A percentile compares a stretch with the other conserved stretches of the same genome.
Conservation (phyloP, 768 basidiomycete genomes). For the Hericium coralloides region DNA sequence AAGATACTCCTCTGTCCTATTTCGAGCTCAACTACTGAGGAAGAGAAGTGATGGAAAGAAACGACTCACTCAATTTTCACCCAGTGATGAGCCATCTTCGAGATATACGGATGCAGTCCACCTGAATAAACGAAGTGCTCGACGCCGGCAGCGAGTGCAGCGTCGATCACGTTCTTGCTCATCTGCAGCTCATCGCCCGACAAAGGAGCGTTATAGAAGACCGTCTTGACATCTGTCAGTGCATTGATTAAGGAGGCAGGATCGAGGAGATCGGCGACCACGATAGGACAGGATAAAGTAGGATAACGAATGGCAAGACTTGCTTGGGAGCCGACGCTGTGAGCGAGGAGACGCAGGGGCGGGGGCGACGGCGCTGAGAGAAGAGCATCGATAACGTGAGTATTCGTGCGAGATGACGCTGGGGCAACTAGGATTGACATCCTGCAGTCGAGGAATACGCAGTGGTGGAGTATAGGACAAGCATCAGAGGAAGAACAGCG, state of each 20-base stretch:
- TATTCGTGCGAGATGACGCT: slow-evolving; percentile 11
- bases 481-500: too few relatives aligned
- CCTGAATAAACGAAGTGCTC: slow-evolving; percentile 12
- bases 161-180: slow-evolving; percentile 13
- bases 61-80: slow-evolving; percentile 9
- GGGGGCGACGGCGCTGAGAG: slow-evolving; percentile 11
- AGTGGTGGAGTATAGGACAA: too few relatives aligned
- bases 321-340: not conserved
- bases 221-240: not conserved
- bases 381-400: slow-evolving; percentile 4
- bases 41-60: too few relatives aligned
- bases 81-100: slow-evolving; percentile 10
- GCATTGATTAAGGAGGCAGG: slow-evolving; percentile 3
- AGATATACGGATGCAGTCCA: slow-evolving; percentile 12
- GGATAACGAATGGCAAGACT: slow-evolving; percentile 1
- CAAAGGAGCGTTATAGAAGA: slow-evolving; percentile 13
- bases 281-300: slow-evolving; percentile 3
- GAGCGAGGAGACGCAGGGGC: slow-evolving; percentile 10
- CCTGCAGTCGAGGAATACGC: too few relatives aligned
- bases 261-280: slow-evolving; percentile 9
- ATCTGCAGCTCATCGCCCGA: slow-evolving; percentile 5
- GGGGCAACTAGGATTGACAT: slow-evolving; percentile 13
- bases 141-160: slow-evolving; percentile 11
- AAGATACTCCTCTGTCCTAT: slow-evolving; percentile 28
- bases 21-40: not conserved